phyloP scores from a whole-genome alignment of 345 rosid species.

The Citrus inodora region DNA sequence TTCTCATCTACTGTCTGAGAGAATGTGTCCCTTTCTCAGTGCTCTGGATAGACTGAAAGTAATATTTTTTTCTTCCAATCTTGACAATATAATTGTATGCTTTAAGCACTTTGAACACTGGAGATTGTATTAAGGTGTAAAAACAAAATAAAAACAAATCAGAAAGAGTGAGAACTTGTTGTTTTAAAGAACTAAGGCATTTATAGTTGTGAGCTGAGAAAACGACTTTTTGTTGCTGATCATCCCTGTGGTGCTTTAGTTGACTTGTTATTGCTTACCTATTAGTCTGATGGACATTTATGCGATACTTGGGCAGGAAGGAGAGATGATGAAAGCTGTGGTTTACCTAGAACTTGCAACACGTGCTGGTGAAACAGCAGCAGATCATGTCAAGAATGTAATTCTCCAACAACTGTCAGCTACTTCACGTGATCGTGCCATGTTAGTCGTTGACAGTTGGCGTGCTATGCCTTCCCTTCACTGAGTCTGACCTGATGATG shows the following conservation, averaged over 20 bases:
- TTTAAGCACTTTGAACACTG: background rate
- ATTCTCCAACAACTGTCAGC: conserved; percentile 66
- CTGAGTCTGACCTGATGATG: conserved; percentile 17
- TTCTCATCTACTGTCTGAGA: background rate
- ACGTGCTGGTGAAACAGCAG: conserved; percentile 79
- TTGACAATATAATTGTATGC: background rate
- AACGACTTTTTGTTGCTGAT: background rate
- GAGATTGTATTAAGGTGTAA: background rate
- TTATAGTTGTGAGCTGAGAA: background rate
- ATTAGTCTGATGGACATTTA: conserved; percentile 11
- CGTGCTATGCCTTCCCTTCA: conserved; percentile 43
- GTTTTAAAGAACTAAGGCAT: background rate
- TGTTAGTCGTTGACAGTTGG: conserved; percentile 60
- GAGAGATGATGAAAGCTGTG: conserved; percentile 69
- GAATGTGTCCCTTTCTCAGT: background rate
- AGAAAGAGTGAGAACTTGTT: background rate
- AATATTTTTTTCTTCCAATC: background rate
- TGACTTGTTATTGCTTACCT: background rate
- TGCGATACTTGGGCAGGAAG: conserved; percentile 51
- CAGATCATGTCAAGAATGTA: conserved; percentile 63
- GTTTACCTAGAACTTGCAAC: conserved; percentile 89
- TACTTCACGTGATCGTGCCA: conserved; percentile 44
- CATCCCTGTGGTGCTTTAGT: background rate
- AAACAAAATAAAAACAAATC: background rate
- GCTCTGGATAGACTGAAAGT: background rate